Conservation (phyloP, 2,329 filamentous ascomycete species). For the Neonectria neomacrospora region DNA sequence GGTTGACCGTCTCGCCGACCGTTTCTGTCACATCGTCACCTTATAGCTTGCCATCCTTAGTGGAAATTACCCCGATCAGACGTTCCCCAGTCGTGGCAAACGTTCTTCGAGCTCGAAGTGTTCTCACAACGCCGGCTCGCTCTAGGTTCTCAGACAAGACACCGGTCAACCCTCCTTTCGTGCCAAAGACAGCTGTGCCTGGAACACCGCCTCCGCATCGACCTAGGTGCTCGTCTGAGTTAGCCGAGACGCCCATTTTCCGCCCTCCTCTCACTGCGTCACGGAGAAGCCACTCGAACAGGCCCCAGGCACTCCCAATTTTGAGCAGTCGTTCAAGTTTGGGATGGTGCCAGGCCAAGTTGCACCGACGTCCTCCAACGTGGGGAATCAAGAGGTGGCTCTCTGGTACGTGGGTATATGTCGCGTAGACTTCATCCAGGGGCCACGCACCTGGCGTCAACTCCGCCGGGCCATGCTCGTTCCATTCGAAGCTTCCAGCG, state of each 20-base stretch:
- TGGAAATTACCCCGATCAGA: conserved; percentile 41
- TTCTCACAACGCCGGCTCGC: conserved; percentile 31
- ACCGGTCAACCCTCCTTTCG: conserved; percentile 33
- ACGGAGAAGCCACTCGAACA: conserved; percentile 49
- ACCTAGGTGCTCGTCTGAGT: conserved; percentile 51
- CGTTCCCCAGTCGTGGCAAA: conserved; percentile 48
- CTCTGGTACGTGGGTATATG: conserved; percentile 47
- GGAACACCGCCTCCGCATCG: conserved; percentile 50
- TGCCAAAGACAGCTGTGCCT: conserved; percentile 13
- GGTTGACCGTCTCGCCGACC: conserved; percentile 23
- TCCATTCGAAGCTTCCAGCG: conserved; percentile 52
- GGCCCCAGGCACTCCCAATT: conserved; percentile 51
- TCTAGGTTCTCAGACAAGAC: conserved; percentile 31
- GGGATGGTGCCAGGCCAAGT: conserved; percentile 51
- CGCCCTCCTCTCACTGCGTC: conserved; percentile 47
- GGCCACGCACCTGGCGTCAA: conserved; percentile 49
- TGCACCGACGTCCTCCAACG: conserved; percentile 50
- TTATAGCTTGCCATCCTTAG: conserved; percentile 36
- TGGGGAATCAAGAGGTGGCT: conserved; percentile 50
- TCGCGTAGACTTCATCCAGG: conserved; percentile 51
- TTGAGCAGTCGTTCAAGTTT: conserved; percentile 49
- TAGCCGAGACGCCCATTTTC: conserved; percentile 50
- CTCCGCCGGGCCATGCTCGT: conserved; percentile 43
- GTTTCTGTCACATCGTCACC: conserved; percentile 41
- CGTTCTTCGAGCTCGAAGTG: conserved; percentile 43